phyloP scores from a whole-genome alignment of 306 rosid genomes.

The Nissolia schottii region DNA sequence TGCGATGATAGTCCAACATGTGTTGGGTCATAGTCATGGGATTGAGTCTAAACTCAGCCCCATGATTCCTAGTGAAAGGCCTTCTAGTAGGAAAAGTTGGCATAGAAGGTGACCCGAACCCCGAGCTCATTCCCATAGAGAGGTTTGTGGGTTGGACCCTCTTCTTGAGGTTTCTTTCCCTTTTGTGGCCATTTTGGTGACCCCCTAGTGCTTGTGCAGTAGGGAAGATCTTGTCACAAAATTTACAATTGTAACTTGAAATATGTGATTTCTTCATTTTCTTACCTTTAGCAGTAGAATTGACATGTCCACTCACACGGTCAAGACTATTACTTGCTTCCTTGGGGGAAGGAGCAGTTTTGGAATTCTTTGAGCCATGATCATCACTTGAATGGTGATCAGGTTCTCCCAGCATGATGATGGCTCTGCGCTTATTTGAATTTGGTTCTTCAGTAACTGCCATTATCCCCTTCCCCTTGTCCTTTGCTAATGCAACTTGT shows the following conservation, averaged over 20 bases:
- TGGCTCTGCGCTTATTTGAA: neutral
- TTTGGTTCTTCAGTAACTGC: neutral
- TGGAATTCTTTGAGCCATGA: too few species aligned
- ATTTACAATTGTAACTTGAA: neutral
- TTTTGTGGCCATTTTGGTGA: neutral
- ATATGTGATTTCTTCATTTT: too few species aligned
- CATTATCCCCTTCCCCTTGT: neutral
- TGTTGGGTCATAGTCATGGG: neutral
- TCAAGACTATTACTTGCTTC: too few species aligned
- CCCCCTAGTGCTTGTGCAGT: conserved; percentile 16
- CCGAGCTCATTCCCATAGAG: neutral
- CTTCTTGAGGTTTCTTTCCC: neutral
- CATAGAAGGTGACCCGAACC: neutral
- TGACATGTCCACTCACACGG: too few species aligned
- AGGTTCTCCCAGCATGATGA: neutral
- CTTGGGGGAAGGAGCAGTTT: neutral
- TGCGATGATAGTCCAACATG: too few species aligned
- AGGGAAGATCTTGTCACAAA: neutral
- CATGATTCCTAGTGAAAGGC: neutral
- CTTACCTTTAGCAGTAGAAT: too few species aligned
- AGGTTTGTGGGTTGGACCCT: neutral
- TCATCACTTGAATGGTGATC: neutral
- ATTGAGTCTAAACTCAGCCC: neutral
- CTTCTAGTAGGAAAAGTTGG: neutral
- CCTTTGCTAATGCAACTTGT: neutral